Percentiles rank a stretch among this genome's conserved stretches.
These are phyloP conservation scores for Vitis hybrid DNA, from an alignment of 177 flowering plant species.

Conservation along the genomic window DNA sequence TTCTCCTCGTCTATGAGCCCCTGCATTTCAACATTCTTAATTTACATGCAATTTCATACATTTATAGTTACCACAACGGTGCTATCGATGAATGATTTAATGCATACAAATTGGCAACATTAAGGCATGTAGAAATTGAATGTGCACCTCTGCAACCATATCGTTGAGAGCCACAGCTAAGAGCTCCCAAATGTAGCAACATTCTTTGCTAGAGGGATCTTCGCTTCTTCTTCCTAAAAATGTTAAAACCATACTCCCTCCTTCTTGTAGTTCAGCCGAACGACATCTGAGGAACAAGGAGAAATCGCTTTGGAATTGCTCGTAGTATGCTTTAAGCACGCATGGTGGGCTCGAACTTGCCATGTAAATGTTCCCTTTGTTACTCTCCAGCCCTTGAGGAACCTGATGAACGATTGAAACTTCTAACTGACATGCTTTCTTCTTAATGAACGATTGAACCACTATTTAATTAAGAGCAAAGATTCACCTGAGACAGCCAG, in stretches of 20 bases:
- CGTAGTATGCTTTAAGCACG: slow-evolving; percentile 18
- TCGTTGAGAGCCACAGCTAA: slow-evolving; percentile 37
- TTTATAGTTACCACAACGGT: too few species aligned
- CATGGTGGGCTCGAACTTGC: slow-evolving; percentile 18
- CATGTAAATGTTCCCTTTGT: slow-evolving; percentile 26
- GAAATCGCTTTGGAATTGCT: slow-evolving; percentile 41
- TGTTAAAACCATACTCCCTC: slow-evolving; percentile 63
- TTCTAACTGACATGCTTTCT: not conserved
- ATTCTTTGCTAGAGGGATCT: slow-evolving; percentile 36
- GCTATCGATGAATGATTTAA: too few species aligned
- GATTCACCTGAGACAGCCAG: slow-evolving; percentile 26
- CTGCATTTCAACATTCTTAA: slow-evolving; percentile 18
- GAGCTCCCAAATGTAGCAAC: slow-evolving; percentile 48
- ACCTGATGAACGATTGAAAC: slow-evolving; percentile 13
- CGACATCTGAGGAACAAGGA: slow-evolving; percentile 38
- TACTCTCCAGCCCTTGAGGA: slow-evolving; percentile 23
- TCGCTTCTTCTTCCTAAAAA: slow-evolving; percentile 40
- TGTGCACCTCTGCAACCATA: slow-evolving; percentile 39
- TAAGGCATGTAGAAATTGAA: too few species aligned
- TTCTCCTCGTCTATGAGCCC: slow-evolving; percentile 41
- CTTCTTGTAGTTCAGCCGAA: slow-evolving; percentile 36
- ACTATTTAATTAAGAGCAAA: not conserved
- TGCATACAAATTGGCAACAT: too few species aligned
- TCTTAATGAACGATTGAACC: not conserved
- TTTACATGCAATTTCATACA: too few species aligned